Base-by-base conservation (phyloP, 306 rosid genomes). In the Castanopsis chinensis region DNA sequence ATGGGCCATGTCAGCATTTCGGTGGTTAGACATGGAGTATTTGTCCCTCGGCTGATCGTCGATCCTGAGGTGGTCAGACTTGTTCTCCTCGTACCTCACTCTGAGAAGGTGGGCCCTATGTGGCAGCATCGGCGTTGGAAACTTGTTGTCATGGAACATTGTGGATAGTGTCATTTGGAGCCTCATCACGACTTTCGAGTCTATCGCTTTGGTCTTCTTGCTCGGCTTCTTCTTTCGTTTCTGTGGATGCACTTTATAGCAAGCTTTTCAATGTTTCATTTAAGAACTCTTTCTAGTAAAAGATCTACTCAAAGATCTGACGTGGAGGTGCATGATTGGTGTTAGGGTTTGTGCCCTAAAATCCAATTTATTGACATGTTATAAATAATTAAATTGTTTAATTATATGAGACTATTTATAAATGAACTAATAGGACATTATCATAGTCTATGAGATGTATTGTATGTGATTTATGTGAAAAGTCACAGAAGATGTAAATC, bases 181-280 rank as follows among this genome's bases (percentile, higher is more conserved):
- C 4, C 27, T 94, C 33, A 74, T 88, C 12, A 88, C 86, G 17
- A 97, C 97, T 6, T 82, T 91, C 23, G 97, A 94, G 35, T 92
- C 97, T 6, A 88, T 92, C 0, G 94, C 92, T 69, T 83, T 94
- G 15, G 87, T 83, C 68, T 89, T 97, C 30, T 89, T 91, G 90
- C 93, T 94, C 73, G 83, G 90, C 78, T 91, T 92, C 88, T 94
- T 94, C 92, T 92, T 92, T 77, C 59, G 91, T 53, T 94, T 88
- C 90, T 94, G 87, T 68, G 98, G 98, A 54, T 92, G 97, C 43
- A 92, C 91, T 49, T 21, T 94, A 57, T 92, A 5, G 37, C 37
- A 3, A 10, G 32, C 21, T 53, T 68, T 18, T 33, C 18, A 27
- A 6, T 68, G 32, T 33, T 19, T 2, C 4, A 25, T 32, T 41